Conservation (phyloP, 768 basidiomycete species). For the Leucocoprinus leucothites region DNA sequence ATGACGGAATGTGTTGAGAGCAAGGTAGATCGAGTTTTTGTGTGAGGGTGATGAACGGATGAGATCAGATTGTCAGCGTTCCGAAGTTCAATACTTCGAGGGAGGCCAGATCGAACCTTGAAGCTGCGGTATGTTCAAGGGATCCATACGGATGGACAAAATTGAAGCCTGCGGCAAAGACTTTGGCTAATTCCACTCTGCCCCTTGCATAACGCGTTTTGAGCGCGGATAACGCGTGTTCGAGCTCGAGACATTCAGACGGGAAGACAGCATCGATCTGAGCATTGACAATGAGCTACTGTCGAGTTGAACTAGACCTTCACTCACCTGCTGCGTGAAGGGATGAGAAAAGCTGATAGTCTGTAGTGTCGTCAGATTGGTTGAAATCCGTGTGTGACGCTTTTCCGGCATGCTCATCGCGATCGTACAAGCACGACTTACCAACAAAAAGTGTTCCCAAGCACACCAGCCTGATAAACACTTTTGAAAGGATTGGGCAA, state of each 20-base stretch:
- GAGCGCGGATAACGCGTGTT: conserved; percentile 37
- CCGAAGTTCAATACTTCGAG: no score
- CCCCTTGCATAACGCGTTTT: conserved; percentile 44
- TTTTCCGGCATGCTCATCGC: conserved; percentile 13
- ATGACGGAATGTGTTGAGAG: background rate
- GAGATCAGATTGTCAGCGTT: background rate
- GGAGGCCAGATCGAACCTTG: no score
- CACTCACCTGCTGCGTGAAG: conserved; percentile 42
- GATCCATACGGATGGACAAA: background rate
- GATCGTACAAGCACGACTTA: background rate
- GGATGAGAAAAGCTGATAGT: conserved; percentile 31
- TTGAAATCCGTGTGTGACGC: conserved; percentile 16
- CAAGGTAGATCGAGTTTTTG: background rate
- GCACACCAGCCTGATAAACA: no score
- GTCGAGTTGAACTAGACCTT: background rate
- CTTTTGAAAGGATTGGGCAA: background rate
- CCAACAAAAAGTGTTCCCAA: background rate
- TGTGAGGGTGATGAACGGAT: no score
- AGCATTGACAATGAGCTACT: background rate
- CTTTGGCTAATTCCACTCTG: conserved; percentile 37
- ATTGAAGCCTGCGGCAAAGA: conserved; percentile 13
- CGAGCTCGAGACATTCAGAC: conserved; percentile 31
- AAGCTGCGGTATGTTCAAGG: no score
- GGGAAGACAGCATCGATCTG: conserved; percentile 68
- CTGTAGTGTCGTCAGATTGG: conserved; percentile 17